Conservation (phyloP, 1,284 basidiomycete genomes). For the Pyrrhoderma noxium region DNA sequence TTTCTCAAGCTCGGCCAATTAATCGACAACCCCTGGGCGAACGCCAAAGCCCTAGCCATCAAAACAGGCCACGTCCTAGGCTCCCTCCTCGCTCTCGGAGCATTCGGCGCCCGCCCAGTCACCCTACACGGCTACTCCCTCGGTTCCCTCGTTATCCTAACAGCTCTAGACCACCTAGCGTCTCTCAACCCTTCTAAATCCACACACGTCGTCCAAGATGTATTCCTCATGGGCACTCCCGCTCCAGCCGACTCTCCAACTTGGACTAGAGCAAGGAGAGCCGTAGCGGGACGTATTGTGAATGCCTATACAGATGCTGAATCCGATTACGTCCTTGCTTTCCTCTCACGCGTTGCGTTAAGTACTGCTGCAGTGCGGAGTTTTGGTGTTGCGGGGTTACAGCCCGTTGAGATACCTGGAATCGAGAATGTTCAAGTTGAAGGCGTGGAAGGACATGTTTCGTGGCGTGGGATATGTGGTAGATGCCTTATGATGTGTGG, state of each 20-base stretch:
- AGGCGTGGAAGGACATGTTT: constrained; percentile 46
- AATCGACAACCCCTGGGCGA: constrained; percentile 58
- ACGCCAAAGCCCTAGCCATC: constrained; percentile 41
- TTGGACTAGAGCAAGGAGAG: constrained; percentile 60
- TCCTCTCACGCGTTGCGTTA: constrained; percentile 47
- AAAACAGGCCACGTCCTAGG: constrained; percentile 53
- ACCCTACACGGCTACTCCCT: constrained; percentile 52
- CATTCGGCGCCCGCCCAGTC: constrained; percentile 50
- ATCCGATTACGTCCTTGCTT: constrained; percentile 69
- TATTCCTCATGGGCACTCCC: constrained; percentile 69
- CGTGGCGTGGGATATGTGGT: constrained; percentile 48
- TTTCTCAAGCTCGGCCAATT: constrained; percentile 47
- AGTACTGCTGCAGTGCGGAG: constrained; percentile 43
- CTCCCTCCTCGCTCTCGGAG: constrained; percentile 42
- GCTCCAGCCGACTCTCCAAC: constrained; percentile 44
- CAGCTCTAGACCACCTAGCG: constrained; percentile 36
- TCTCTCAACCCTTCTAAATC: constrained; percentile 35
- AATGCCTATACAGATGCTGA: constrained; percentile 54
- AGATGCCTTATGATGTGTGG: constrained; percentile 34
- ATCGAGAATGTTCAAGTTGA: constrained; percentile 62
- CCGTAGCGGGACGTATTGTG: constrained; percentile 62
- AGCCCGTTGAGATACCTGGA: constrained; percentile 55
- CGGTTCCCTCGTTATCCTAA: constrained; percentile 47
- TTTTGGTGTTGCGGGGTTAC: constrained; percentile 64
- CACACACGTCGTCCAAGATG: constrained; percentile 58